A percentile compares a stretch with the other conserved stretches of the same genome.
Evolutionary conservation across 2,329 filamentous ascomycete species (phyloP).

Genomic region (Scedosporium minutisporum): DNA sequence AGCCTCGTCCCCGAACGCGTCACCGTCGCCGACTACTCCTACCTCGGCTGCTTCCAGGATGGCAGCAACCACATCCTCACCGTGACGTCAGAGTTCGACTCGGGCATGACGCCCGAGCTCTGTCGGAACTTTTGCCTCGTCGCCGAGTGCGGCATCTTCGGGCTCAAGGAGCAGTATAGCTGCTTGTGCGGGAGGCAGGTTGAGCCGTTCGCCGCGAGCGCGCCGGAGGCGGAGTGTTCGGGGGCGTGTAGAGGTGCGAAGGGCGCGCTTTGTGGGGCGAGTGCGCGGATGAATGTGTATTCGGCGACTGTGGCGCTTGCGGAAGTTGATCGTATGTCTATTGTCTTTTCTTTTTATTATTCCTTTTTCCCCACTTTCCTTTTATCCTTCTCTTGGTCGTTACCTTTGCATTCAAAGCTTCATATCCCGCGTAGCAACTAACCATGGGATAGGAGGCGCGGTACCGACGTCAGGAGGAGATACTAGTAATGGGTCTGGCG

Average conservation of each 20-base stretch:
- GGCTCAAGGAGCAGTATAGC: conserved; percentile 24
- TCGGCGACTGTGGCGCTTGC: conserved; percentile 3
- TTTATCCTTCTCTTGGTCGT: background rate
- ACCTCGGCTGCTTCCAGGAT: conserved; percentile 9
- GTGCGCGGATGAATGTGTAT: conserved; percentile 7
- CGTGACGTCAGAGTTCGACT: conserved; percentile 2
- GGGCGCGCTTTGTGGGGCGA: background rate
- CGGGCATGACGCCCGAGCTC: conserved; percentile 9
- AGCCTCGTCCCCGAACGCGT: background rate
- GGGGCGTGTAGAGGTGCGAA: background rate
- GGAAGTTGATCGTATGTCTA: background rate
- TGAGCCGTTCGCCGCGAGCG: conserved; percentile 3
- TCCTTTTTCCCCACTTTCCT: background rate
- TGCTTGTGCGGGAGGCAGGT: conserved; percentile 21
- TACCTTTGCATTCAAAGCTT: background rate
- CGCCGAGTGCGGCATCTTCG: conserved; percentile 15
- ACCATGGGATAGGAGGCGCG: background rate
- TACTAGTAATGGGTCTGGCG: background rate
- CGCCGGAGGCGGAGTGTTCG: conserved; percentile 2
- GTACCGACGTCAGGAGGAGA: background rate
- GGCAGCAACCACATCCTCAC: conserved; percentile 8
- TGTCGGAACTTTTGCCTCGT: conserved; percentile 8
- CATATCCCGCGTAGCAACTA: background rate
- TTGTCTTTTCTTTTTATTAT: background rate
- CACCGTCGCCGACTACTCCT: background rate